phyloP scores from a whole-genome alignment of 2,329 filamentous ascomycete species.

The Drechslera avenae region DNA sequence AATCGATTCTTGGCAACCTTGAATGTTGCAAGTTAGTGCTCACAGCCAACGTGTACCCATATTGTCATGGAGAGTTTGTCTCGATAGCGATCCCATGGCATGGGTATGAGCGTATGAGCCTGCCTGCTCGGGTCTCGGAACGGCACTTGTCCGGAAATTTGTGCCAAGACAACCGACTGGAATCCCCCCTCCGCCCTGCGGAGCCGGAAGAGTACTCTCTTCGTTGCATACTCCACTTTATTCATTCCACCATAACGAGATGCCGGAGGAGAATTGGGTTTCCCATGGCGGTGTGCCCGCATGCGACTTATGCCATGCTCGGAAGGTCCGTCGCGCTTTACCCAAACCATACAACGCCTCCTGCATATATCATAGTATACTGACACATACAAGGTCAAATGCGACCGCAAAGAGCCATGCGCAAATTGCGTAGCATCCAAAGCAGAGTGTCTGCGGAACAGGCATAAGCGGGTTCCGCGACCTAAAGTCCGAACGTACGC shows the following conservation, averaged over 20 bases:
- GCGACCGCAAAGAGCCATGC: slow-evolving; percentile 43
- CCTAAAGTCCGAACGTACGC: slow-evolving; percentile 36
- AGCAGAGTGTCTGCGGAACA: slow-evolving; percentile 39
- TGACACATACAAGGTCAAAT: slow-evolving; percentile 36
- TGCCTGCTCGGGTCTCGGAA: slow-evolving; percentile 7
- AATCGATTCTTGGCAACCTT: too few relatives aligned
- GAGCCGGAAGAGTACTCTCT: neutral
- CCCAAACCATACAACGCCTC: neutral
- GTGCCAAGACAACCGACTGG: slow-evolving; percentile 11
- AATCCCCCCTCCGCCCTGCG: slow-evolving; percentile 4
- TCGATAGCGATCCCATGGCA: too few relatives aligned
- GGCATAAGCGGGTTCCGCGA: slow-evolving; percentile 33
- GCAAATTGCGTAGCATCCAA: slow-evolving; percentile 35
- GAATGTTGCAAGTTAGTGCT: too few relatives aligned
- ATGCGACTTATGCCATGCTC: slow-evolving; percentile 39
- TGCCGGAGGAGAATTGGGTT: slow-evolving; percentile 42
- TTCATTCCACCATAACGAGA: slow-evolving; percentile 8
- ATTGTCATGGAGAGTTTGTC: too few relatives aligned
- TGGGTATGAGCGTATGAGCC: too few relatives aligned
- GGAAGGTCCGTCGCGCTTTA: slow-evolving; percentile 9
- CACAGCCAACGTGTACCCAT: too few relatives aligned
- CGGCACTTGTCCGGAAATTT: neutral
- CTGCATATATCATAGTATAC: neutral
- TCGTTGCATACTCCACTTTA: slow-evolving; percentile 1
- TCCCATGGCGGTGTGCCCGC: slow-evolving; percentile 39